Percentiles rank a stretch among this genome's conserved stretches.
Conservation (phyloP, 768 basidiomycete species). For the Paxillus involutus region DNA sequence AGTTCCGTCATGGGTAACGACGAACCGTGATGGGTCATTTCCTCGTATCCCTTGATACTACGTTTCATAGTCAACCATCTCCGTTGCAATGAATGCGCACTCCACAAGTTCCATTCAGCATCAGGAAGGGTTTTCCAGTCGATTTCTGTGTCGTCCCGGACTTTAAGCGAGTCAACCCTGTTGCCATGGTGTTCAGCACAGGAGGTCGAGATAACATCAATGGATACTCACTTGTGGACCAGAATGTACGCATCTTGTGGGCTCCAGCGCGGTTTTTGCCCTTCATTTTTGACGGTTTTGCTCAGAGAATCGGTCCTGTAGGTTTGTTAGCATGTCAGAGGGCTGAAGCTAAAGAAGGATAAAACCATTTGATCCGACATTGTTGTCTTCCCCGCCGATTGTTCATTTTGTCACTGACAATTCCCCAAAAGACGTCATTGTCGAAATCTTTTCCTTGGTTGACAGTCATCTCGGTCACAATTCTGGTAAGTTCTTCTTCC, state of each 20-base stretch:
- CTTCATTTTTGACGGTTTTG: constrained; percentile 70
- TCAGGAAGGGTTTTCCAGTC: constrained; percentile 81
- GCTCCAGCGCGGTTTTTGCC: constrained; percentile 71
- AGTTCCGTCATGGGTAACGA: constrained; percentile 1
- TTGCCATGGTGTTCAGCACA: not conserved
- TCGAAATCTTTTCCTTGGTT: constrained; percentile 72
- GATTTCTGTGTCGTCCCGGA: constrained; percentile 80
- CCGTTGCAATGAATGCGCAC: constrained; percentile 74
- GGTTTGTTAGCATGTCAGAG: not conserved
- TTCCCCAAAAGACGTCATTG: constrained; percentile 82
- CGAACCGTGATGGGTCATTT: constrained; percentile 78
- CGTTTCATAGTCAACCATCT: constrained; percentile 82
- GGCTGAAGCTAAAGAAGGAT: constrained; percentile 6
- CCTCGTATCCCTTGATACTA: constrained; percentile 71
- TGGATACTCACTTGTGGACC: constrained; percentile 63
- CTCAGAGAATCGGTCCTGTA: constrained; percentile 75
- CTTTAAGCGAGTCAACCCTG: constrained; percentile 73
- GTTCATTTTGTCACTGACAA: constrained; percentile 76
- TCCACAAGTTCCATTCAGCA: constrained; percentile 81
- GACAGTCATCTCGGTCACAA: constrained; percentile 74
- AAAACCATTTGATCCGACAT: constrained; percentile 86
- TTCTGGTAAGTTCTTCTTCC: constrained; percentile 69
- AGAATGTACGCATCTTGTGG: constrained; percentile 76
- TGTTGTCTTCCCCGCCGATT: constrained; percentile 76
- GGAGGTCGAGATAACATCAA: not conserved